Conservation (phyloP, 441 rosid species). For the Gossypium gossypioides region DNA sequence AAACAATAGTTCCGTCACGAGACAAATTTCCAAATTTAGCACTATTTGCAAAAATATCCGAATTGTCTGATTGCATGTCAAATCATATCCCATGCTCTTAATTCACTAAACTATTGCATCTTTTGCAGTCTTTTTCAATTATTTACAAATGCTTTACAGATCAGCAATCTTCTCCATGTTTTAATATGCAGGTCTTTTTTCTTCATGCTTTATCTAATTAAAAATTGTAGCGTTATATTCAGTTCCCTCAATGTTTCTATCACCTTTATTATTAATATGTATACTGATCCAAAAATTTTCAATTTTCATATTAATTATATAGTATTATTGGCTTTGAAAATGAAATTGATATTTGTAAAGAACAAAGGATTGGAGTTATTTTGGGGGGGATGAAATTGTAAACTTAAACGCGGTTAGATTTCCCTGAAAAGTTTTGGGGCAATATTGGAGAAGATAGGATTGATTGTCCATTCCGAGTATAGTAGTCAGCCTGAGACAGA, state of each 20-base stretch:
- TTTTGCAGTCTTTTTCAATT: not conserved
- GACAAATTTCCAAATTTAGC: conserved; percentile 34
- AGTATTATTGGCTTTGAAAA: no score
- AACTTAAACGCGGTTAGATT: no score
- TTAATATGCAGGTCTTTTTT: not conserved
- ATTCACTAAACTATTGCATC: not conserved
- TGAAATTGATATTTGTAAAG: no score
- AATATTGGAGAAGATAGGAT: not conserved
- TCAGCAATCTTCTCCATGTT: conserved; percentile 11
- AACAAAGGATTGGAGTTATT: no score
- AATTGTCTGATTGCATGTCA: conserved; percentile 26
- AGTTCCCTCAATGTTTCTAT: no score
- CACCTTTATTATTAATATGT: no score
- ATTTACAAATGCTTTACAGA: conserved; percentile 12
- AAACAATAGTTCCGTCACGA: conserved; percentile 30
- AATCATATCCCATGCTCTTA: conserved; percentile 9
- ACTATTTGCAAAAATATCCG: conserved; percentile 23
- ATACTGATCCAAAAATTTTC: no score
- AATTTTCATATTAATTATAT: no score
- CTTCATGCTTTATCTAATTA: not conserved
- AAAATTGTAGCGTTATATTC: no score
- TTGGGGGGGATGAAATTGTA: no score
- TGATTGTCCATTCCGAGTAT: not conserved
- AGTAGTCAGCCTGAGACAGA: not conserved
- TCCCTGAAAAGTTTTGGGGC: no score